Evolutionary conservation across 2,329 filamentous ascomycete species (phyloP), one percentile per base, ranked within the genome.

Genomic region (Laburnicola sp.): DNA sequence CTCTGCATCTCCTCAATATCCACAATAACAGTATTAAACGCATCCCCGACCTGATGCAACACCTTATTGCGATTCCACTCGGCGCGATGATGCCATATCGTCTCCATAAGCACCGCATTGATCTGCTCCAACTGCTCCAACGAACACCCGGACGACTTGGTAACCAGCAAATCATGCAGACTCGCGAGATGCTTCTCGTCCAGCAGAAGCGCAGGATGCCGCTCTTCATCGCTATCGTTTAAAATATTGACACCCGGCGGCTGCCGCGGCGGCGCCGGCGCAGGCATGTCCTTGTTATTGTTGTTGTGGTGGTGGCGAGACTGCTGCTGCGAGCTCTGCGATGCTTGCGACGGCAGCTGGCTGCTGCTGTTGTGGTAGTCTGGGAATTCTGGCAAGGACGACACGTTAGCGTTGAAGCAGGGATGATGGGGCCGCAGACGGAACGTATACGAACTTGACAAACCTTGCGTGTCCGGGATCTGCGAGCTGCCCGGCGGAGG

Each of bases 81-180:
- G 41, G 84, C 81, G 43, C 91, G 82, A 53, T 82, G 82, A 54
- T 80, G 81, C 94, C 94, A 99, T 38, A 97, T 82, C 57, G 86
- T 85, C 54, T 93, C 88, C 93, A 97, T 97, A 57, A 97, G 78
- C 59, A 87, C 85, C 6, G 91, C 86, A 70, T 92, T 92, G 69
- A 97, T 86, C 73, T 97, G 93, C 77, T 97, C 93, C 21, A 99
- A 78, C 72, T 99, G 93, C 75, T 99, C 94, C 45, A 99, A 89
- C 0, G 87, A 89, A 70, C 89, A 89, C 0, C 89, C 90, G 21
- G 84, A 86, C 2, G 89, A 93, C 38, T 80, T 78, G 26, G 82
- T 75, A 0, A 86, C 85, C 30, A 96, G 76, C 32, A 84, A 78
- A 0, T 78, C 70, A 50, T 91, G 79, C 48, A 95, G 80, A 5